These are phyloP conservation scores for Alopecurus myosuroides DNA, from an alignment of 176 grass and related monocot species.

Conservation along the genomic window DNA sequence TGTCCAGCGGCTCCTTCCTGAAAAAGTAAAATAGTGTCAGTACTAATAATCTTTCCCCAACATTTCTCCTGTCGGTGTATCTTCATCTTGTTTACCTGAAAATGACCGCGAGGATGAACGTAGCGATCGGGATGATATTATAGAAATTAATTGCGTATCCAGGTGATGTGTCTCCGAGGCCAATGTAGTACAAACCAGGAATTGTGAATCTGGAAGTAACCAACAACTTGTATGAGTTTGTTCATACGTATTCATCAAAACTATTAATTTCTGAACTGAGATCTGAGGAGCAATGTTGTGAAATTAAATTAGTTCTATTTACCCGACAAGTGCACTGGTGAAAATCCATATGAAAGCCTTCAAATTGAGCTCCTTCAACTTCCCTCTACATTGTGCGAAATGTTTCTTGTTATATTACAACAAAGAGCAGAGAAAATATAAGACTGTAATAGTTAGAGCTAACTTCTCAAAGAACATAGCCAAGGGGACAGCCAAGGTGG, in stretches of 20 bases:
- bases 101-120: slow-evolving; percentile 35
- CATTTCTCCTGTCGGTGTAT: background rate
- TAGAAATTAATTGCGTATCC: slow-evolving; percentile 45
- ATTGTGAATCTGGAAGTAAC: slow-evolving; percentile 25
- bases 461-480: slow-evolving; percentile 25
- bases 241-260: background rate
- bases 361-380: slow-evolving; percentile 27
- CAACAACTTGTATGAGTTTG: background rate
- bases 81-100: slow-evolving; percentile 21
- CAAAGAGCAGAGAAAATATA: background rate
- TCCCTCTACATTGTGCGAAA: slow-evolving; percentile 20
- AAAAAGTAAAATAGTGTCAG: background rate
- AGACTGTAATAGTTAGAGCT: background rate
- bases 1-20: slow-evolving; percentile 32
- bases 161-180: slow-evolving; percentile 36
- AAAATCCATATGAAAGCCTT: slow-evolving; percentile 47
- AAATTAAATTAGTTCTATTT: background rate
- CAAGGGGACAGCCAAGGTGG: background rate
- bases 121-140: slow-evolving; percentile 35
- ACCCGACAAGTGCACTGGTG: slow-evolving; percentile 42
- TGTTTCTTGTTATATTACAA: background rate
- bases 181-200: slow-evolving; percentile 42
- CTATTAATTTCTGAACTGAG: background rate
- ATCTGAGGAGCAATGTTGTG: background rate
- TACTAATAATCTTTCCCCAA: background rate